Base-by-base conservation (phyloP, 306 rosid species). In the Glycyrrhiza uralensis region DNA sequence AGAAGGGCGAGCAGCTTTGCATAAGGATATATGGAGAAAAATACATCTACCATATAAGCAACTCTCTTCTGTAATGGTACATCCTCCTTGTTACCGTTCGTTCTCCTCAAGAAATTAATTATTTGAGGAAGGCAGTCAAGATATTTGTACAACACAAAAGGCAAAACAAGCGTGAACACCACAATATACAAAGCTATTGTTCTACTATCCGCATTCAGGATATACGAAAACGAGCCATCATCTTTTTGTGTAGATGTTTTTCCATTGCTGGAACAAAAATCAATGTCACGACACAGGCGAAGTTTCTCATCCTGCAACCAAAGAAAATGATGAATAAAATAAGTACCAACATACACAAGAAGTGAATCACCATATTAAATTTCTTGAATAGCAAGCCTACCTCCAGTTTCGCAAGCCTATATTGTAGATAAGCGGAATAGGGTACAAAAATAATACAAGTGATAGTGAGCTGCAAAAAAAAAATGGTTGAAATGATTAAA, bases 1-100 rank as follows among this genome's bases (percentile, higher is more conserved):
- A 93, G 97, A 79, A 93, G 98, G 1, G 98, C 98, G 54, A 93
- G 92, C 18, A 93, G 87, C 85, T 93, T 93, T 29, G 98, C 98
- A 66, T 86, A 94, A 71, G 97, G 97, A 79, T 94, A 89, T 82
- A 94, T 81, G 63, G 97, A 94, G 88, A 94, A 94, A 74, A 88
- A 91, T 3, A 91, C 97, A 81, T 91, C 97, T 49, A 94, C 97
- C 76, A 79, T 89, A 76, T 91, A 94, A 28, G 97, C 96, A 78
- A 91, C 77, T 79, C 90, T 94, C 88, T 94, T 94, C 82, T 89
- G 89, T 75, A 94, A 77, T 3, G 98, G 95, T 52, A 82, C 97
- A 82, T 82, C 94, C 77, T 89, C 97, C 81, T 94, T 85, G 78
- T 72, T 86, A 68, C 72, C 82, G 76, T 79, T 78, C 1, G 75